Conservation (phyloP, 345 rosid species). For the Brassica nigra region DNA sequence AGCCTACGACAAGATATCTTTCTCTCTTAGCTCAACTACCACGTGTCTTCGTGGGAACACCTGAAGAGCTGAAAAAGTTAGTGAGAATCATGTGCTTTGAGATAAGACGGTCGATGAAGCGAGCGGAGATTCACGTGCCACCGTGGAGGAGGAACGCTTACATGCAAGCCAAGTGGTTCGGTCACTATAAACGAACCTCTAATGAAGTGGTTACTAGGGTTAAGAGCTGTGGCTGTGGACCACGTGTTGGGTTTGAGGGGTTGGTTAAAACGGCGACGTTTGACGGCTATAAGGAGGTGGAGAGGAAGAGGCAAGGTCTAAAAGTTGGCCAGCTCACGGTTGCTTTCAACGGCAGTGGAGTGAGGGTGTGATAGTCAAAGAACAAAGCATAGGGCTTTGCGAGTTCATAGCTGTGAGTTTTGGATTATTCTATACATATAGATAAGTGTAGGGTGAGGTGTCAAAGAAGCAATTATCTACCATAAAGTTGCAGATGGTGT, state of each 20-base stretch:
- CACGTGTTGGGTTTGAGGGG: conserved; percentile 28
- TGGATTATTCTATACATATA: background rate
- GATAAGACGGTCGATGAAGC: conserved; percentile 58
- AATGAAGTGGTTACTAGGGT: conserved; percentile 40
- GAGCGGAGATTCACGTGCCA: conserved; percentile 50
- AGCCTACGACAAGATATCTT: conserved; percentile 54
- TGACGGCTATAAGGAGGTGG: conserved; percentile 2
- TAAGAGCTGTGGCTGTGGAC: conserved; percentile 27
- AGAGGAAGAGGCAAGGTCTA: conserved; percentile 14
- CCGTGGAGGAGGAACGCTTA: conserved; percentile 87
- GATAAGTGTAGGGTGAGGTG: conserved; percentile 8
- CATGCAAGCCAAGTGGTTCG: conserved; percentile 84
- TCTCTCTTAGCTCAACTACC: conserved; percentile 54
- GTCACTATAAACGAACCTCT: conserved; percentile 63
- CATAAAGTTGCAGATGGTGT: background rate
- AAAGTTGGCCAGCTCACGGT: conserved; percentile 33
- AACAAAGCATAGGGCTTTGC: background rate
- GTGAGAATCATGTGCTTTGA: conserved; percentile 71
- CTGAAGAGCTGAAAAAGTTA: conserved; percentile 56
- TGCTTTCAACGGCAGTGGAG: conserved; percentile 19
- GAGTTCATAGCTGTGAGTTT: background rate
- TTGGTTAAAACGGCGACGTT: background rate
- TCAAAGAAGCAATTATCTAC: conserved; percentile 10
- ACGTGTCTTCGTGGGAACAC: conserved; percentile 51
- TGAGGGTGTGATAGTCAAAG: background rate